A percentile compares a stretch with the other conserved stretches of the same genome.
phyloP scores from a whole-genome alignment of 2,329 filamentous ascomycete species.

The Aureobasidium sp. region DNA sequence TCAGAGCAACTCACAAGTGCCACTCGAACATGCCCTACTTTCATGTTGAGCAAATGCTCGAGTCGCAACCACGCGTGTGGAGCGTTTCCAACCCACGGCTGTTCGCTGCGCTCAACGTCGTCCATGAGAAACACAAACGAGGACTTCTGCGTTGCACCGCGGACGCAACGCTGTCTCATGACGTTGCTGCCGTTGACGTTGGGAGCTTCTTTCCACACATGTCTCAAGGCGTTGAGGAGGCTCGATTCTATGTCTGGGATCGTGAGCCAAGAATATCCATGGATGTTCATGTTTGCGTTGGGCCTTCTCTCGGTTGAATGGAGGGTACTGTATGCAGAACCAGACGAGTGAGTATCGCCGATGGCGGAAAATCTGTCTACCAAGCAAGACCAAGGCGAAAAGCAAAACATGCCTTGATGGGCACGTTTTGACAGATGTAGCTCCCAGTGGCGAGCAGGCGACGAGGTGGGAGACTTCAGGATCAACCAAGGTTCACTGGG shows the following conservation, averaged over 20 bases:
- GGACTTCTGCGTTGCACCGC: neutral
- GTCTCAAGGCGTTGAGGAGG: neutral
- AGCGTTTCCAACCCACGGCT: neutral
- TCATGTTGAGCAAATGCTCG: neutral
- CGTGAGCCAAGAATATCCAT: neutral
- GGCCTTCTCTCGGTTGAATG: neutral
- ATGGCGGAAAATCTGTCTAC: neutral
- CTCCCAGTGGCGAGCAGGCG: neutral
- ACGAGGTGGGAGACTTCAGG: neutral
- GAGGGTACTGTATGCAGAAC: neutral
- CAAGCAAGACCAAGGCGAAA: neutral
- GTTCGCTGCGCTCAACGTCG: neutral
- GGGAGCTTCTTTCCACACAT: neutral
- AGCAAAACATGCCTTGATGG: neutral
- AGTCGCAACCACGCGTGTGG: neutral
- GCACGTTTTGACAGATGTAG: slow-evolving; percentile 8
- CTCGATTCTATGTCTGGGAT: neutral
- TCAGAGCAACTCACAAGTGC: neutral
- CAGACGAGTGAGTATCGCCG: neutral
- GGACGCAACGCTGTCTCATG: neutral
- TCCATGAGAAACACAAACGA: neutral
- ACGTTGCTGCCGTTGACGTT: slow-evolving; percentile 2
- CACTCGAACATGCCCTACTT: too few relatives aligned
- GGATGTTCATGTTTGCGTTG: too few relatives aligned
- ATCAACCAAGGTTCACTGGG: neutral